These are phyloP conservation scores for Trifolium repens DNA, from an alignment of 306 rosid species.

Conservation along the genomic window DNA sequence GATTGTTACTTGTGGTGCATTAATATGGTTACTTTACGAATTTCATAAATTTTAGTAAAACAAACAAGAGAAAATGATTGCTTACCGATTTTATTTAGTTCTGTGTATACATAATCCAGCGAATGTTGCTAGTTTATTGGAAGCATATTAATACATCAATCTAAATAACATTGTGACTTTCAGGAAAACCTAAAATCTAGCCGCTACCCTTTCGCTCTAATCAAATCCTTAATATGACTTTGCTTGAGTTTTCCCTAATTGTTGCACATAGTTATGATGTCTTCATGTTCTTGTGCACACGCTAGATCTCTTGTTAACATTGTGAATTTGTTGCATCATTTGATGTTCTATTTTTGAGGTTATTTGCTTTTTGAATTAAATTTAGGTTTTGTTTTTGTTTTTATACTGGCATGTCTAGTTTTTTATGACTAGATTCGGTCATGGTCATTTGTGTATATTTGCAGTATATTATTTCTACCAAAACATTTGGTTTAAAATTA, in stretches of 20 bases:
- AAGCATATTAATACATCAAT: background rate
- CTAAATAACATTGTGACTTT: too few species aligned
- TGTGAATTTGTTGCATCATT: background rate
- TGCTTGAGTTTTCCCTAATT: too few species aligned
- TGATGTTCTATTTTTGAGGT: background rate
- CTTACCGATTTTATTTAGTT: conserved; percentile 8
- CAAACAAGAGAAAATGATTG: conserved; percentile 3
- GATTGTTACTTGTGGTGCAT: conserved; percentile 30
- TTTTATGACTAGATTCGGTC: background rate
- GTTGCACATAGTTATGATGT: too few species aligned
- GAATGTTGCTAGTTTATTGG: background rate
- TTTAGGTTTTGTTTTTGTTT: background rate
- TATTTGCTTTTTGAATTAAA: background rate
- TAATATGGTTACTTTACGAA: conserved; percentile 7
- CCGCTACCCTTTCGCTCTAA: too few species aligned
- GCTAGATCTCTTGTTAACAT: background rate
- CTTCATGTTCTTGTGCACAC: background rate
- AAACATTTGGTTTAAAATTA: background rate
- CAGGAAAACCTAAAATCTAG: too few species aligned
- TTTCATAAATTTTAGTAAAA: conserved; percentile 25
- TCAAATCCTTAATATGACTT: too few species aligned
- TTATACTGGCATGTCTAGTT: background rate
- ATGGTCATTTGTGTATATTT: background rate
- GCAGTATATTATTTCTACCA: background rate
- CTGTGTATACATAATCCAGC: background rate